Evolutionary conservation across 1,284 basidiomycete species (phyloP).

Genomic region (Naganishia sp.): DNA sequence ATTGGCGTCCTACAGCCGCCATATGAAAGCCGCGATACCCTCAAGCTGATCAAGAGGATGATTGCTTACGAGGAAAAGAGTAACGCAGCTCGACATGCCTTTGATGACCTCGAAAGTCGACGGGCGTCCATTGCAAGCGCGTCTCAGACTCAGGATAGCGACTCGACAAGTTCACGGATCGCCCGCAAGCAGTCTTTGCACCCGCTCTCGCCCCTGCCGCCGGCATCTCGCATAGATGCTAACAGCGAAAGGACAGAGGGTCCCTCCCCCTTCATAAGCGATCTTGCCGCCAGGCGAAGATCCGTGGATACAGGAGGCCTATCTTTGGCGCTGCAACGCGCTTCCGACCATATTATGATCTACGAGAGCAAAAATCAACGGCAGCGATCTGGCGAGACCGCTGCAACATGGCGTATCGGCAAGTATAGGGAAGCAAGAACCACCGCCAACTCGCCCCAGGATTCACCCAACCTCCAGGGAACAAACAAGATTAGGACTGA

Average conservation of each 20-base stretch:
- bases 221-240: background rate
- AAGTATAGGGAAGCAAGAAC: constrained; percentile 10
- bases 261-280: constrained; percentile 17
- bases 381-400: background rate
- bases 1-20: constrained; percentile 51
- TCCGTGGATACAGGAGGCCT: constrained; percentile 84
- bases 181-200: background rate
- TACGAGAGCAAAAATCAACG: constrained; percentile 10
- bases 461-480: background rate
- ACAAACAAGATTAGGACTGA: constrained; percentile 4
- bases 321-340: constrained; percentile 69
- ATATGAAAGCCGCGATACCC: constrained; percentile 38
- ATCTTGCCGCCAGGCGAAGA: constrained; percentile 56
- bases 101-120: constrained; percentile 3
- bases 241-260: background rate
- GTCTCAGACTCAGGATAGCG: background rate
- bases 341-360: constrained; percentile 29
- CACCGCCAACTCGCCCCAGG: constrained; percentile 12
- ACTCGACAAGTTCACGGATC: background rate
- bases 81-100: constrained; percentile 9
- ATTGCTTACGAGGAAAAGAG: constrained; percentile 22
- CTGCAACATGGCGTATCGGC: constrained; percentile 6
- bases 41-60: constrained; percentile 28
- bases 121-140: background rate
- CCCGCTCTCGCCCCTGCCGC: constrained; percentile 1